These are phyloP conservation scores for Capronia americana DNA, from an alignment of 2,329 filamentous ascomycete species.

Conservation along the genomic window DNA sequence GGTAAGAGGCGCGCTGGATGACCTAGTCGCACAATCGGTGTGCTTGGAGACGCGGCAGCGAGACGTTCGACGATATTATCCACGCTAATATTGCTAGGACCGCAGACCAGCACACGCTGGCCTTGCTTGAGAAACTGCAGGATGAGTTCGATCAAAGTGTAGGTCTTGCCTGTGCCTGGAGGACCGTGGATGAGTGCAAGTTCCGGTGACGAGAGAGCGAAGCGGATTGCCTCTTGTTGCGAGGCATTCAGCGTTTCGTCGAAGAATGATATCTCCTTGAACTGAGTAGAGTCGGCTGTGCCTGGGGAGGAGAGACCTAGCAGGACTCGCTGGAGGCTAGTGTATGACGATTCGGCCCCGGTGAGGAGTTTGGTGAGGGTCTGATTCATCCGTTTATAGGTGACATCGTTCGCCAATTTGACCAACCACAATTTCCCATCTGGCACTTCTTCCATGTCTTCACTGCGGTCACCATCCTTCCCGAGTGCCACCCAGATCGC, in stretches of 20 bases:
- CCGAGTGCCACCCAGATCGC: constrained; percentile 55
- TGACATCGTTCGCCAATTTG: constrained; percentile 71
- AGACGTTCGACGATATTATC: constrained; percentile 97
- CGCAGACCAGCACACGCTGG: constrained; percentile 85
- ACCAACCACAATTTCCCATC: constrained; percentile 69
- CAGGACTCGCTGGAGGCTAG: constrained; percentile 64
- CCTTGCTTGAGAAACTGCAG: constrained; percentile 80
- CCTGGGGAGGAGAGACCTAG: constrained; percentile 65
- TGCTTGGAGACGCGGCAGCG: constrained; percentile 65
- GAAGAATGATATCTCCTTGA: constrained; percentile 58
- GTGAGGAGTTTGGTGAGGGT: constrained; percentile 67
- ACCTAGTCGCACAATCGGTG: constrained; percentile 86
- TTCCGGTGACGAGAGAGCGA: constrained; percentile 80
- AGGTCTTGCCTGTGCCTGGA: constrained; percentile 95
- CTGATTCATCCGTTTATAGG: constrained; percentile 69
- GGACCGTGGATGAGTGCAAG: constrained; percentile 92
- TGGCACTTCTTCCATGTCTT: constrained; percentile 58
- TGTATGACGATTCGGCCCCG: constrained; percentile 61
- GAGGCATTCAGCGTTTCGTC: constrained; percentile 66
- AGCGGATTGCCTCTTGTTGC: constrained; percentile 71
- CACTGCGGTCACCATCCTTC: constrained; percentile 47
- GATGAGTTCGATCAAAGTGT: constrained; percentile 93
- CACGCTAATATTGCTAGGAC: constrained; percentile 94
- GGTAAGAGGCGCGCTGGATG: constrained; percentile 91
- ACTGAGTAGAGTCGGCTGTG: constrained; percentile 54